Base-by-base conservation (phyloP, 2,329 filamentous ascomycete genomes). In the Tricladium varicosporioides region DNA sequence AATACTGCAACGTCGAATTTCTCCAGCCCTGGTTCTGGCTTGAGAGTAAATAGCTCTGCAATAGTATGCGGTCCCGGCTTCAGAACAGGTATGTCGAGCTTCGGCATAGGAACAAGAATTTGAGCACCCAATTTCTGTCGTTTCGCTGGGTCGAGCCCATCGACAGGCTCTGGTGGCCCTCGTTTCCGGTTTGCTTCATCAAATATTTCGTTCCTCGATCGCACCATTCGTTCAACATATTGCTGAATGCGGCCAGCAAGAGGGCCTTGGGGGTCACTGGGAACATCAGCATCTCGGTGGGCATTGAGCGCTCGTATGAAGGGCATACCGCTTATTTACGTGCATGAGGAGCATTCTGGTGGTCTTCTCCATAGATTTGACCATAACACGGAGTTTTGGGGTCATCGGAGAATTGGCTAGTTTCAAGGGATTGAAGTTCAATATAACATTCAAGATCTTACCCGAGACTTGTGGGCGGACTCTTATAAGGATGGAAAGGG, bases 341-440 rank as follows among this genome's bases (percentile, higher is more conserved):
- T 97, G 92, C 53, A 92, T 82, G 42, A 97, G 79, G 48, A 99
- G 76, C 64, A 92, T 85, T 66, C 92, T 84, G 2, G 89, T 89
- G 19, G 94, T 99, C 70, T 96, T 91, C 72, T 97, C 93, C 85
- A 99, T 94, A 5, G 93, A 97, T 73, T 87, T 91, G 60, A 96
- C 82, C 66, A 93, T 84, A 58, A 99, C 88, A 65, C 88, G 91
- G 50, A 84, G 82, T 69, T 86, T 91, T 2, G 91, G 82, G 0
- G 89, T 93, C 77, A 95, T 83, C 2, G 88, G 86, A 1, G 85
- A 84, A 66, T 84, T 88, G 56, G 89, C 90, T 62, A 91, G 82
- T 72, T 89, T 91, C 46, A 97, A 76, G 0, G 94, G 94, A 69
- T 96, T 96, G 80, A 97, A 99, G 71, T 86, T 92, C 63, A 99